Conservation (phyloP, 306 rosid genomes). For the Cicer bijugum region DNA sequence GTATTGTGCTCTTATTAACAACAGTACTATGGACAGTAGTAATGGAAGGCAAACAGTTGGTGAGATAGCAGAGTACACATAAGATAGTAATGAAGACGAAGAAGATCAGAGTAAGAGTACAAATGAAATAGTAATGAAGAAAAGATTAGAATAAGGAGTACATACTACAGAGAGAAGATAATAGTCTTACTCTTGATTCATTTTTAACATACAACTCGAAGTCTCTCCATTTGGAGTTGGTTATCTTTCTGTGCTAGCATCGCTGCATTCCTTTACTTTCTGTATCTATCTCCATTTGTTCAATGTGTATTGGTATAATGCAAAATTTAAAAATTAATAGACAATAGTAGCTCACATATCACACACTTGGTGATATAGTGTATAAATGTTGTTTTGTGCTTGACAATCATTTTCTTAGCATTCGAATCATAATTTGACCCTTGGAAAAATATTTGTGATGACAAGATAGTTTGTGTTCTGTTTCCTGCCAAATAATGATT, state of each 20-base stretch:
- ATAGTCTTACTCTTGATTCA: not conserved
- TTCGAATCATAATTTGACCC: not conserved
- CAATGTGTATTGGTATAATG: not conserved
- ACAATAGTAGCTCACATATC: not conserved
- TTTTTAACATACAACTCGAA: not conserved
- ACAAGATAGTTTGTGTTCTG: not conserved
- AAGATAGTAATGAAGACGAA: not conserved
- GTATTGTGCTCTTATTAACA: not conserved
- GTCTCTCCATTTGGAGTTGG: not conserved
- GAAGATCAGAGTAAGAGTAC: not conserved
- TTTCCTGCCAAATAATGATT: not conserved
- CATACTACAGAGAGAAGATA: not conserved
- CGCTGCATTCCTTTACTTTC: not conserved
- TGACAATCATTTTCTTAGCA: not conserved
- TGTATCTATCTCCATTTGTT: not conserved
- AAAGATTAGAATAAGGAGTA: not conserved
- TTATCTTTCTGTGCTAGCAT: not conserved
- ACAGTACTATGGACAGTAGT: not conserved
- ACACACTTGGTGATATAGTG: slow-evolving; percentile 12
- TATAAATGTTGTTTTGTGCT: not conserved
- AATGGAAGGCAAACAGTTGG: not conserved
- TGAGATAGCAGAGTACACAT: not conserved
- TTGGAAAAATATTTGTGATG: not conserved
- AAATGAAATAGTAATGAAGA: too few species aligned
- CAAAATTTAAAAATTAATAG: not conserved